phyloP scores from a whole-genome alignment of 306 rosid genomes.

The Astragalus membranaceus region DNA sequence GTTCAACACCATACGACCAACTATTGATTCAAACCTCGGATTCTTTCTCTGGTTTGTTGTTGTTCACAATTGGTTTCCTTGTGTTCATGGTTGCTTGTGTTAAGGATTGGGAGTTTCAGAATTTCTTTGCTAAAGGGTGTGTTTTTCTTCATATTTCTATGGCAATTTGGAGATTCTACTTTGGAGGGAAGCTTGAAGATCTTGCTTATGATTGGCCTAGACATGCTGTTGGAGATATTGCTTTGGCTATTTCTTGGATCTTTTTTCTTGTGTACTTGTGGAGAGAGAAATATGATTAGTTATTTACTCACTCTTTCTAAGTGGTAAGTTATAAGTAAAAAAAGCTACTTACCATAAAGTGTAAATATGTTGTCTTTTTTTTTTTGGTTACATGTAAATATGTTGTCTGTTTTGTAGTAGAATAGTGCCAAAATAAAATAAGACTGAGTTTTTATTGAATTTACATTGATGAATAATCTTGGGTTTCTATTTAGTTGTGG shows the following conservation, averaged over 20 bases:
- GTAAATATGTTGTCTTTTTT: no score
- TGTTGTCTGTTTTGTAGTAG: neutral
- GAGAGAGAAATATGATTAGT: slow-evolving; percentile 88
- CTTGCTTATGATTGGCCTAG: slow-evolving; percentile 69
- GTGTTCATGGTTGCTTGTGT: slow-evolving; percentile 81
- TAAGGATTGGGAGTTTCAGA: slow-evolving; percentile 76
- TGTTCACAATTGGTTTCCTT: slow-evolving; percentile 63
- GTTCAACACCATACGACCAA: slow-evolving; percentile 83
- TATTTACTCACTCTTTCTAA: neutral
- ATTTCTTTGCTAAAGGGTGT: slow-evolving; percentile 89
- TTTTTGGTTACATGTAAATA: no score
- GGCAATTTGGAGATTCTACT: slow-evolving; percentile 83
- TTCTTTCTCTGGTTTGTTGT: slow-evolving; percentile 80
- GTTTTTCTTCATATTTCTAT: slow-evolving; percentile 68
- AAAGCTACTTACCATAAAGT: no score
- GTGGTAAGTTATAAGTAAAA: no score
- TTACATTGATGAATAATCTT: neutral
- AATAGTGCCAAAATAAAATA: neutral
- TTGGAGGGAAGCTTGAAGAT: slow-evolving; percentile 55
- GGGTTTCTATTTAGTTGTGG: neutral
- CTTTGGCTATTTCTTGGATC: slow-evolving; percentile 73
- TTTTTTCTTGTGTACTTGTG: slow-evolving; percentile 65
- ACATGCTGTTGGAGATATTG: slow-evolving; percentile 66
- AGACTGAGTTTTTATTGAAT: neutral
- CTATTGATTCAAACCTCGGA: slow-evolving; percentile 65